phyloP scores from a whole-genome alignment of 2,329 filamentous ascomycete species.

The Cryphonectria carpinicola region DNA sequence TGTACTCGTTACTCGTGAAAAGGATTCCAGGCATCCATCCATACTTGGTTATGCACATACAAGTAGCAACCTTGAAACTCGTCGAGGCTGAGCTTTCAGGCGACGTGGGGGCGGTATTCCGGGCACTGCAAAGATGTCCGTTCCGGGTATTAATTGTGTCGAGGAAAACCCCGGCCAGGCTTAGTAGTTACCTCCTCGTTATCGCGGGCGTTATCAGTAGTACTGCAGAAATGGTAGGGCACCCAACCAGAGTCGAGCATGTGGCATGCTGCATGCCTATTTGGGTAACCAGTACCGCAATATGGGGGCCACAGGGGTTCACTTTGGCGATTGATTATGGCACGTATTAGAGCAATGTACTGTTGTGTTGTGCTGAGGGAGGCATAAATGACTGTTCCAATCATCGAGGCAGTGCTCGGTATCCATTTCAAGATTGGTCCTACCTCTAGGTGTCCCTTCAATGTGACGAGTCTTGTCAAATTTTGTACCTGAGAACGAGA shows the following conservation, averaged over 20 bases:
- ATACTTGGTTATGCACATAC: no score
- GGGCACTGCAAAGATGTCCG: background rate
- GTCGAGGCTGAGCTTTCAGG: background rate
- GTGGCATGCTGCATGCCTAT: background rate
- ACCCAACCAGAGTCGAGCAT: slow-evolving; percentile 1
- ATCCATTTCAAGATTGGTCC: background rate
- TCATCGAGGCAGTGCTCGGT: background rate
- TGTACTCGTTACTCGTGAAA: no score
- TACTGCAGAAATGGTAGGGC: background rate
- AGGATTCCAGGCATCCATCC: no score
- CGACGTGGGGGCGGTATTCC: background rate
- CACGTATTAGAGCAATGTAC: no score
- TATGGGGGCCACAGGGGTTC: background rate
- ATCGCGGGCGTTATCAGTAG: no score
- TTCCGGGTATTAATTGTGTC: background rate
- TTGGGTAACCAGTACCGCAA: slow-evolving; percentile 13
- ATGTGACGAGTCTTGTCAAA: background rate
- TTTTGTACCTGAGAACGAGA: background rate
- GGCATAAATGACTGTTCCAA: background rate
- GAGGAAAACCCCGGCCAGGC: background rate
- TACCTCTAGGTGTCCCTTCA: no score
- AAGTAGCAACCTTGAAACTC: no score
- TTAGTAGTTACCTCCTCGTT: no score
- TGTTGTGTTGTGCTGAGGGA: background rate
- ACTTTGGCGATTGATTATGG: no score